A percentile compares a stretch with the other conserved stretches of the same genome.
phyloP scores from a whole-genome alignment of 106 monocot species.

The Phalaenopsis aphrodite region DNA sequence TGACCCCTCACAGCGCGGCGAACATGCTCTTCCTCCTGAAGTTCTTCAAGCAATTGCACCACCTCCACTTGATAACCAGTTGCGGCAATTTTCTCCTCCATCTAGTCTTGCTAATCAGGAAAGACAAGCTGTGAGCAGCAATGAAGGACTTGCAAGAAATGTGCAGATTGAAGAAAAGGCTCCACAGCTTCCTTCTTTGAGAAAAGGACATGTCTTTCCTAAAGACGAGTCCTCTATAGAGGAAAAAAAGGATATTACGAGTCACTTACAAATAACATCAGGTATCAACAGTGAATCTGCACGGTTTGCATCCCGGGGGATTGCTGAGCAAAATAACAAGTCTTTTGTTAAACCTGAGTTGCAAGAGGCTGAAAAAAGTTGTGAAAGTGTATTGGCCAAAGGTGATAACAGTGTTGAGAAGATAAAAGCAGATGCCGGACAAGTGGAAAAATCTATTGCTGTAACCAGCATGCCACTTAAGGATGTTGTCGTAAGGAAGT shows the following conservation, averaged over 20 bases:
- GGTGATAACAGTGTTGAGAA: conserved; percentile 40
- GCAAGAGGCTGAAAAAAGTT: conserved; percentile 37
- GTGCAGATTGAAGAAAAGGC: conserved; percentile 26
- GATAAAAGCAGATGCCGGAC: conserved; percentile 44
- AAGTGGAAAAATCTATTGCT: conserved; percentile 30
- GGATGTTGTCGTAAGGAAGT: conserved; percentile 55
- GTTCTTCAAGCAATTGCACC: conserved; percentile 73
- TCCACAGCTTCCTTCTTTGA: conserved; percentile 12
- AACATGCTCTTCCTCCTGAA: conserved; percentile 66
- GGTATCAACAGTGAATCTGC: conserved; percentile 33
- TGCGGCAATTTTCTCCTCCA: conserved; percentile 20
- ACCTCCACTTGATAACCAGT: conserved; percentile 48
- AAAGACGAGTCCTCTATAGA: conserved; percentile 51
- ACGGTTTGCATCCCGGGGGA: conserved; percentile 18
- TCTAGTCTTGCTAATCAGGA: conserved; percentile 28
- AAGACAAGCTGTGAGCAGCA: conserved; percentile 12
- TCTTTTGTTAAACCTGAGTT: conserved; percentile 51
- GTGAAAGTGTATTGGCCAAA: conserved; percentile 24
- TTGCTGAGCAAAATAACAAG: conserved; percentile 28
- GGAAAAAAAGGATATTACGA: conserved; percentile 22
- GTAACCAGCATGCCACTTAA: conserved; percentile 19
- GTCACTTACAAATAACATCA: conserved; percentile 6
- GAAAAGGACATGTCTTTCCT: conserved; percentile 25
- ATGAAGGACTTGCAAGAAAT: conserved; percentile 38
- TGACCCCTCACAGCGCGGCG: conserved; percentile 52